Evolutionary conservation across 169 alveolate genomes (phyloP).

Genomic region (Ichthyophthirius multifiliis): DNA sequence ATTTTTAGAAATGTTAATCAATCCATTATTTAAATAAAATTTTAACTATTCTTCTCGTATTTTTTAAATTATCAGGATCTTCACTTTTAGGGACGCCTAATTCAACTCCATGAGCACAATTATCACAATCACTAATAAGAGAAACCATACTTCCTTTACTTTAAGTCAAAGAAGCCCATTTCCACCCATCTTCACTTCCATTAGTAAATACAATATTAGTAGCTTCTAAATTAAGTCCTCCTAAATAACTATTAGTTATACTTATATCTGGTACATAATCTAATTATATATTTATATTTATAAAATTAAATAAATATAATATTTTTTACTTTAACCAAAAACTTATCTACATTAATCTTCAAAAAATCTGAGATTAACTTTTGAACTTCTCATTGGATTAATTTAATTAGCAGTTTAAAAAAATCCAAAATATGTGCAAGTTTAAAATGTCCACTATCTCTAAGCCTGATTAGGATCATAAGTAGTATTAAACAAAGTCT

Average conservation of each 20-base stretch:
- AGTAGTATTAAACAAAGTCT: slow-evolving; percentile 9
- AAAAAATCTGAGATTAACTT: not conserved
- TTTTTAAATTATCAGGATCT: not conserved
- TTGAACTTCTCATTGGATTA: slow-evolving; percentile 7
- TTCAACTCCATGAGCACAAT: slow-evolving; percentile 45
- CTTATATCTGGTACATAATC: not conserved
- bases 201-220: not conserved
- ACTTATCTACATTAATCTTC: not conserved
- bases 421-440: slow-evolving; percentile 60
- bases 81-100: slow-evolving; percentile 29
- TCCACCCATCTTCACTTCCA: slow-evolving; percentile 23
- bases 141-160: not conserved
- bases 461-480: not conserved
- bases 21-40: too few relatives aligned
- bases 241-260: not conserved
- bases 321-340: not conserved
- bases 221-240: not conserved
- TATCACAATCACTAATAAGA: slow-evolving; percentile 13
- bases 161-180: not conserved
- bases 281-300: too few relatives aligned
- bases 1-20: too few relatives aligned
- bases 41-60: too few relatives aligned
- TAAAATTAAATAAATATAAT: too few relatives aligned
- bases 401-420: slow-evolving; percentile 45
- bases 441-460: slow-evolving; percentile 62